Percentiles rank a stretch among this genome's conserved stretches.
Conservation (phyloP, 2,329 filamentous ascomycete species). For the Pseudophaeomoniella oleicola region DNA sequence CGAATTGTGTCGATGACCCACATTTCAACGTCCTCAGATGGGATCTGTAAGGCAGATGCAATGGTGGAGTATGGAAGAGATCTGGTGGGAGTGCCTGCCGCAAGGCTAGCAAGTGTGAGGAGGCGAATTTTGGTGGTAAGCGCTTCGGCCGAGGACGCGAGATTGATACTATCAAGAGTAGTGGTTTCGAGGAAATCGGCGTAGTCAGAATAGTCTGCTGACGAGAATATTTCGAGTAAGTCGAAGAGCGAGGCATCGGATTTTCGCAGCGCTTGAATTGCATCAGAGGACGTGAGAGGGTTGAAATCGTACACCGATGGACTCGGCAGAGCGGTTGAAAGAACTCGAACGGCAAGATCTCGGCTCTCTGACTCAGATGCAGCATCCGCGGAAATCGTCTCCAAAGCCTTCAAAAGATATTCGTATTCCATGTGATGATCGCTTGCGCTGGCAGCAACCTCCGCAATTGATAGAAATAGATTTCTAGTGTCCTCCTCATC, state of each 20-base stretch:
- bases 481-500: slow-evolving; percentile 72
- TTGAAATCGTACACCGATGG: slow-evolving; percentile 59
- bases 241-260: slow-evolving; percentile 77
- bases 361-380: slow-evolving; percentile 39
- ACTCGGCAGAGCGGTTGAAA: slow-evolving; percentile 52
- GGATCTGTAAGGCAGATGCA: slow-evolving; percentile 69
- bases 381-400: slow-evolving; percentile 53
- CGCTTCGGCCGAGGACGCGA: slow-evolving; percentile 62
- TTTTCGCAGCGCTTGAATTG: slow-evolving; percentile 73
- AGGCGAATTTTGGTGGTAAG: slow-evolving; percentile 93
- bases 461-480: slow-evolving; percentile 68
- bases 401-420: slow-evolving; percentile 61
- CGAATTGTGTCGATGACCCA: slow-evolving; percentile 99
- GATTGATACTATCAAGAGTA: slow-evolving; percentile 47
- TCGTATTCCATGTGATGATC: slow-evolving; percentile 64
- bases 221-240: slow-evolving; percentile 86
- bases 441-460: slow-evolving; percentile 63
- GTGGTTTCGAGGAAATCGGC: slow-evolving; percentile 70
- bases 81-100: slow-evolving; percentile 67
- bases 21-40: slow-evolving; percentile 76
- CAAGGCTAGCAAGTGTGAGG: slow-evolving; percentile 79
- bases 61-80: slow-evolving; percentile 83
- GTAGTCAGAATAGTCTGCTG: slow-evolving; percentile 89
- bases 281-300: slow-evolving; percentile 54
- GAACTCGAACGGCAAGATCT: slow-evolving; percentile 46